Percentiles rank a stretch among this genome's conserved stretches.
These are phyloP conservation scores for Chaetomium sp. DNA, from an alignment of 2,329 filamentous ascomycete genomes.

Conservation along the genomic window DNA sequence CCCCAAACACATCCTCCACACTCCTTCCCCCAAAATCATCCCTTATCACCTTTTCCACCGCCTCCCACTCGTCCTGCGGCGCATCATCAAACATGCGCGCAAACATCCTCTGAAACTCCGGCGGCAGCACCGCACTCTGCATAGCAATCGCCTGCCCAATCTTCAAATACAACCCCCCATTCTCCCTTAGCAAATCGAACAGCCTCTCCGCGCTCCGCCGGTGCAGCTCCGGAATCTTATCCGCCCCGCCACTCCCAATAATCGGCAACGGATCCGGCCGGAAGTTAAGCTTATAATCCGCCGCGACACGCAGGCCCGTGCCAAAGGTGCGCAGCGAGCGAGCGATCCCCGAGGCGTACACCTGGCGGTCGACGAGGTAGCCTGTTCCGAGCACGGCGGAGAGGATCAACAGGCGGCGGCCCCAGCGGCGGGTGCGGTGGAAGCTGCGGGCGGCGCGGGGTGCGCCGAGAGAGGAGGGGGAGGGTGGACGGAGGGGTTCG, in stretches of 20 bases:
- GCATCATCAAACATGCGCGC: slow-evolving; percentile 95
- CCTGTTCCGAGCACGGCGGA: slow-evolving; percentile 52
- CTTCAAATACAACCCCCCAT: slow-evolving; percentile 93
- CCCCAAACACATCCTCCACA: slow-evolving; percentile 85
- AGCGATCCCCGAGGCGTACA: slow-evolving; percentile 72
- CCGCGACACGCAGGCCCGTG: slow-evolving; percentile 69
- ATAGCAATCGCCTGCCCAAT: slow-evolving; percentile 98
- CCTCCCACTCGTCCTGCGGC: slow-evolving; percentile 82
- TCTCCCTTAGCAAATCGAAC: slow-evolving; percentile 72
- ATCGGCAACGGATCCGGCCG: slow-evolving; percentile 60
- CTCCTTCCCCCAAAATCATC: slow-evolving; percentile 82
- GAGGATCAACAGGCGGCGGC: slow-evolving; percentile 63
- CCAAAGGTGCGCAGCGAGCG: slow-evolving; percentile 78
- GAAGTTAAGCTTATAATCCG: slow-evolving; percentile 98
- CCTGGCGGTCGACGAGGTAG: slow-evolving; percentile 64
- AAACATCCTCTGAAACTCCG: slow-evolving; percentile 96
- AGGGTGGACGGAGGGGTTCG: slow-evolving; percentile 65
- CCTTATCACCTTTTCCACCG: slow-evolving; percentile 75
- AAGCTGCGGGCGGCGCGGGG: slow-evolving; percentile 66
- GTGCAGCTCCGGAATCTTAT: slow-evolving; percentile 69
- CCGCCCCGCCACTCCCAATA: slow-evolving; percentile 35
- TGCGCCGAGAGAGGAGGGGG: slow-evolving; percentile 69
- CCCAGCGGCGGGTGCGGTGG: slow-evolving; percentile 64
- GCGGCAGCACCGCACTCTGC: slow-evolving; percentile 90
- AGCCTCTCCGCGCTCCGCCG: slow-evolving; percentile 75